Evolutionary conservation across 495 filamentous ascomycete species (phyloP), one percentile per base, ranked within the genome.

Genomic region (Hypoxylon intermedium): DNA sequence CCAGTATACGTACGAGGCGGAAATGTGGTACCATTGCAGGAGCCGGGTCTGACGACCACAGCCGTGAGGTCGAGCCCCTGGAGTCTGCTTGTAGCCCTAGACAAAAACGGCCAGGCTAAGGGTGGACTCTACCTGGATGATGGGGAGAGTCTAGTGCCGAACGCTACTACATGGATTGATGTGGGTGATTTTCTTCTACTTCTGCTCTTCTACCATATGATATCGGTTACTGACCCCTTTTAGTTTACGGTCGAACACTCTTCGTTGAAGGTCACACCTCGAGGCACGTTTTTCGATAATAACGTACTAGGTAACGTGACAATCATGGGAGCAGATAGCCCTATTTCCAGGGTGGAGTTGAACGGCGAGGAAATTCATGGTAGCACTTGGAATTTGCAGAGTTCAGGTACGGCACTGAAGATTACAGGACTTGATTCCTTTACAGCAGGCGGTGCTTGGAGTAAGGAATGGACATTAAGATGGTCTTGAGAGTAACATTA

Each of bases 81-180:
- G 88, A 82, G 83, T 16, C 56, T 94, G 13, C 68, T 93, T 12
- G 84, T 83, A 2, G 88, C 87, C 1, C 75, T 92, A 7, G 76
- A 82, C 57, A 47, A 55, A 6, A 63, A 79, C 12, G 87, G 87
- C 0, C 63, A 72, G 15, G 91, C 92, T 0, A 73, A 57, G 2
- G 93, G 93, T 0, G 52, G 77, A 9, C 68, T 96, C 6, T 95
- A 96, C 65, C 64, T 96, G 6, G 92, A 96, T 64, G 93, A 97
- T 70, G 92, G 92, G 0, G 88, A 88, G 71, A 91, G 86, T 41
- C 30, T 94, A 23, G 62, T 60, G 20, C 90, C 83, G 2, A 74
- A 79, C 15, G 74, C 76, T 0, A 87, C 83, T 9, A 77, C 83
- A 6, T 80, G 76, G 65, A 82, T 91, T 40, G 61, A 79, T 55